Base-by-base conservation (phyloP, 257 asterid genomes). In the Solanum rostratum region DNA sequence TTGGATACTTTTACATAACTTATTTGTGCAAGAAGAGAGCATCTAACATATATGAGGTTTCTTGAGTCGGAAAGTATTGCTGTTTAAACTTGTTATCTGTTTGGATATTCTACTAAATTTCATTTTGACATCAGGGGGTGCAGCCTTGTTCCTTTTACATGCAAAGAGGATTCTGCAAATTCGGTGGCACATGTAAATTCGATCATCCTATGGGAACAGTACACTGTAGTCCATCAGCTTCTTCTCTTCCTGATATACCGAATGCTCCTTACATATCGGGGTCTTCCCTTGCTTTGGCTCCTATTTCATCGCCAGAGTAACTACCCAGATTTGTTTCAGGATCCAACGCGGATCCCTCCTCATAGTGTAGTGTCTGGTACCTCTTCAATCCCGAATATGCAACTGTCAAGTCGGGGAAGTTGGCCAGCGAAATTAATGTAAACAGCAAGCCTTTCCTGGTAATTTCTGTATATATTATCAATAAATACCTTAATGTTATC, bases 121-220 rank as follows among this genome's bases (percentile, higher is more conserved):
- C 52, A 10, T 27, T 79, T 37, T 49, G 54, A 70, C 53, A 82
- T 86, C 92, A 95, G 98, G 97, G 98, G 63, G 88, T 84, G 90
- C 97, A 92, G 89, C 88, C 96, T 84, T 95, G 98, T 93, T 63
- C 93, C 29, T 95, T 88, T 88, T 93, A 93, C 89, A 63, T 92
- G 91, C 97, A 87, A 89, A 95, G 89, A 55, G 97, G 98, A 62
- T 89, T 86, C 86, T 95, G 97, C 94, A 93, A 95, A 87, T 93
- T 92, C 11, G 97, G 97, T 37, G 92, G 84, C 22, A 86, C 90
- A 9, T 95, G 97, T 95, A 95, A 92, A 89, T 95, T 91, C 79
- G 98, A 95, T 89, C 98, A 95, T 86, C 97, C 98, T 20, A 87
- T 92, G 91, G 83, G 89, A 29, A 45, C 87, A 76, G 85, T 86